Conservation (phyloP, 352 stramenopile species). For the Phytopythium sindhum region DNA sequence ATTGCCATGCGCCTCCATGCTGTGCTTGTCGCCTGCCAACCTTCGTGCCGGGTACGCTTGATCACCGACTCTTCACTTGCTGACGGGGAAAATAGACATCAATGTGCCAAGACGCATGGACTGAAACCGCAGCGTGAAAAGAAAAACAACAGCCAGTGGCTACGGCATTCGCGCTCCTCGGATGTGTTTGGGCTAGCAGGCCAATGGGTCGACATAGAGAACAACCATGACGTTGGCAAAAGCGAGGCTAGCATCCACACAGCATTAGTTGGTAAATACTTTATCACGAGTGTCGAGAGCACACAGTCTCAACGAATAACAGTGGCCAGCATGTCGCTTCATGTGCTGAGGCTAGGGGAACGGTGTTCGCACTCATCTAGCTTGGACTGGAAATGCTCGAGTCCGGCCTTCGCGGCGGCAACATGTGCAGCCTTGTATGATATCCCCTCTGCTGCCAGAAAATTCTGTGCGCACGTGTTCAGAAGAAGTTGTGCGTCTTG, state of each 20-base stretch:
- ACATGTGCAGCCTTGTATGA: slow-evolving; percentile 64
- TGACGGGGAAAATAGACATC: not conserved
- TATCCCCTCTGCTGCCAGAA: slow-evolving; percentile 38
- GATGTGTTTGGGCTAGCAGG: too few relatives aligned
- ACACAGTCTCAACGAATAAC: not conserved
- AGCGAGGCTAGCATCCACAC: not conserved
- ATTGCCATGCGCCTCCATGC: not conserved
- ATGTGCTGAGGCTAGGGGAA: not conserved
- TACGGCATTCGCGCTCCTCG: too few relatives aligned
- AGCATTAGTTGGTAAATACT: too few relatives aligned
- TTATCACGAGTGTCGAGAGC: not conserved
- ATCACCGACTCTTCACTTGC: not conserved
- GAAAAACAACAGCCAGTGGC: too few relatives aligned
- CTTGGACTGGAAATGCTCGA: slow-evolving; percentile 31
- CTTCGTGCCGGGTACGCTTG: not conserved
- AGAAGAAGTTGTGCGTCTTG: too few relatives aligned
- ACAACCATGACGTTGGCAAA: not conserved
- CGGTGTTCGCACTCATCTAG: not conserved
- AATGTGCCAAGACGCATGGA: not conserved
- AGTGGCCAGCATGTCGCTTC: not conserved
- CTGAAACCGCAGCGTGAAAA: not conserved
- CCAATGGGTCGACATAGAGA: not conserved
- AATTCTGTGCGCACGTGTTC: slow-evolving; percentile 13
- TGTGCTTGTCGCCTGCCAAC: not conserved
- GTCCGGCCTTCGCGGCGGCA: slow-evolving; percentile 51